These are phyloP conservation scores for Salvia hispanica DNA, from an alignment of 257 asterid species.

Conservation along the genomic window DNA sequence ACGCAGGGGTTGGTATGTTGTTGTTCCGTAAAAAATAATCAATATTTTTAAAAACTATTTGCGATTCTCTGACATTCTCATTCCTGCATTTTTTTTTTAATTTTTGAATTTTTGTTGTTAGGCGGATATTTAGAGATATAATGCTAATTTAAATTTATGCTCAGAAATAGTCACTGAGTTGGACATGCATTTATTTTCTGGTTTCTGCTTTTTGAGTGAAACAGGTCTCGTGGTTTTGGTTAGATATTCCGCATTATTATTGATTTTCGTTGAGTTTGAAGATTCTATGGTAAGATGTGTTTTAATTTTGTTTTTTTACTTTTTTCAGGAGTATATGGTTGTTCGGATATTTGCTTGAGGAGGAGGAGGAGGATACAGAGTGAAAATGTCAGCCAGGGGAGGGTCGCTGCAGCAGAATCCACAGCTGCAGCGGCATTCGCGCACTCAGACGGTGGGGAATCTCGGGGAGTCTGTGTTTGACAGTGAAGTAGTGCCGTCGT, in stretches of 20 bases:
- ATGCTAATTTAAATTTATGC: background rate
- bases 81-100: background rate
- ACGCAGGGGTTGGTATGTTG: constrained; percentile 14
- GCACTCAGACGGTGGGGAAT: constrained; percentile 95
- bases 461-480: constrained; percentile 87
- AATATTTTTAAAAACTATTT: background rate
- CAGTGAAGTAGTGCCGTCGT: constrained; percentile 98
- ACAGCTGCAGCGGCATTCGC: constrained; percentile 79
- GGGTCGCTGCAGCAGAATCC: constrained; percentile 65
- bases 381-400: constrained; percentile 67
- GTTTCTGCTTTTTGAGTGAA: background rate
- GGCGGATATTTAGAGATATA: background rate
- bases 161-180: background rate
- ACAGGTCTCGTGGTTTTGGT: too few relatives aligned
- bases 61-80: constrained; percentile 11
- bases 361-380: constrained; percentile 30
- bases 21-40: constrained; percentile 7
- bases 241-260: background rate
- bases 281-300: background rate
- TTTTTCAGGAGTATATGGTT: constrained; percentile 13
- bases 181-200: background rate
- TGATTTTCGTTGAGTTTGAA: constrained; percentile 1
- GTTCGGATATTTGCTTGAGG: constrained; percentile 29
- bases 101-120: background rate
- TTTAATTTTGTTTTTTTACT: background rate